Evolutionary conservation across 805 yeast species (phyloP).

Genomic region (Blastobotrys americana): DNA sequence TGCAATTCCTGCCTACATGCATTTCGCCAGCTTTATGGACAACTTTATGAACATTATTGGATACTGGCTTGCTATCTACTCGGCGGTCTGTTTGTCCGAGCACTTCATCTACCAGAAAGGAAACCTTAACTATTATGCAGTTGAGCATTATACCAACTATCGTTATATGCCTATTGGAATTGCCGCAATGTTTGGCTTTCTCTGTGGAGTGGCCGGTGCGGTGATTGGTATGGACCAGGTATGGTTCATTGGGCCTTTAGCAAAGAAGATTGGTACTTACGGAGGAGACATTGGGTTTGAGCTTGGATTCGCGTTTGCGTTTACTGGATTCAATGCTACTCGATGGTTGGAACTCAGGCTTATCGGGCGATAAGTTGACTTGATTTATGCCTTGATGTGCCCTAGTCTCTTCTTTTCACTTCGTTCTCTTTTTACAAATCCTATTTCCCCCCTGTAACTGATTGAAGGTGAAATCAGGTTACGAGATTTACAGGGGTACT

Average conservation of each 20-base stretch:
- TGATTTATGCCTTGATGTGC: background rate
- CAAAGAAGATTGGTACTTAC: constrained; percentile 46
- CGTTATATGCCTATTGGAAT: constrained; percentile 61
- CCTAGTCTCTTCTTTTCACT: background rate
- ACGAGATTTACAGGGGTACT: constrained; percentile 7
- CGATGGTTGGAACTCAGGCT: constrained; percentile 66
- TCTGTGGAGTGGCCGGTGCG: constrained; percentile 79
- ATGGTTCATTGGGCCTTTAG: constrained; percentile 75
- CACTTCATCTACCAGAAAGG: constrained; percentile 73
- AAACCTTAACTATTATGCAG: constrained; percentile 49
- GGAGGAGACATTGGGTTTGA: constrained; percentile 91
- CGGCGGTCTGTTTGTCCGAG: constrained; percentile 67
- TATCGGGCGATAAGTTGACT: constrained; percentile 33
- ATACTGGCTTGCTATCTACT: constrained; percentile 84
- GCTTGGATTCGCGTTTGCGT: constrained; percentile 60
- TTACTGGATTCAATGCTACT: constrained; percentile 48
- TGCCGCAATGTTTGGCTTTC: constrained; percentile 73
- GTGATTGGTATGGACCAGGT: constrained; percentile 82
- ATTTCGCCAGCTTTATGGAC: constrained; percentile 63
- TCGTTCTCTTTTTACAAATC: too few relatives aligned
- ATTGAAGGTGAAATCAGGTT: background rate
- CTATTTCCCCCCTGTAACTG: too few relatives aligned
- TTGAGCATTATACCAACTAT: constrained; percentile 53
- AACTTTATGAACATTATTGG: constrained; percentile 89
- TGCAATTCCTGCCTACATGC: constrained; percentile 80